These are phyloP conservation scores for Mortierella alpina DNA, from an alignment of 192 early-diverging fungal species.

Conservation along the genomic window DNA sequence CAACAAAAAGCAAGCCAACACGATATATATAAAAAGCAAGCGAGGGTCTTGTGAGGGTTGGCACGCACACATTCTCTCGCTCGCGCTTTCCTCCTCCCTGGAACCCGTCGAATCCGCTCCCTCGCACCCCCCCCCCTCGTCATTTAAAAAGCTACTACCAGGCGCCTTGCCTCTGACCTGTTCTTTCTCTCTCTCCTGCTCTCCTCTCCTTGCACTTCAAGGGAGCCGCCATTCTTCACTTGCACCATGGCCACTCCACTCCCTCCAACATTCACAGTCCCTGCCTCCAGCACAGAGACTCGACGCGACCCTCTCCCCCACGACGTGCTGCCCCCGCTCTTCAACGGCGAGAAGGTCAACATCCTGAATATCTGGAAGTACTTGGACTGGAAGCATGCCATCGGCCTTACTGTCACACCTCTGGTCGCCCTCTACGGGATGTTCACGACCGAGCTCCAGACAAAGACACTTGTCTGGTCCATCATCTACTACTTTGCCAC, in stretches of 20 bases:
- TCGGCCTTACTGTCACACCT: conserved; percentile 76
- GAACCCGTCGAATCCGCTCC: too few relatives aligned
- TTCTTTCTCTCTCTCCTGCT: too few relatives aligned
- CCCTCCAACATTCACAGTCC: conserved; percentile 43
- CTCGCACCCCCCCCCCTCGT: too few relatives aligned
- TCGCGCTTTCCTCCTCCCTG: too few relatives aligned
- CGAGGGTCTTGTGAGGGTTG: too few relatives aligned
- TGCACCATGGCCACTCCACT: conserved; percentile 41
- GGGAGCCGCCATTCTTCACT: too few relatives aligned
- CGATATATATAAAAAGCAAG: too few relatives aligned
- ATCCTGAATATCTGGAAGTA: conserved; percentile 63
- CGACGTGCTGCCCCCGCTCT: conserved; percentile 39
- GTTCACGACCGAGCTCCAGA: conserved; percentile 72
- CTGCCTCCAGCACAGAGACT: conserved; percentile 38
- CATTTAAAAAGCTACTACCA: too few relatives aligned
- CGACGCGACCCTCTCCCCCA: conserved; percentile 38
- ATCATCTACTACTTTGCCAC: conserved; percentile 81
- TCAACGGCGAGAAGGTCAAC: conserved; percentile 56
- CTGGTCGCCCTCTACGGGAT: conserved; percentile 84
- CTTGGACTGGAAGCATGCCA: conserved; percentile 77
- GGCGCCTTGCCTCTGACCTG: too few relatives aligned
- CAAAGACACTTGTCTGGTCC: conserved; percentile 79
- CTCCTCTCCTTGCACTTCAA: too few relatives aligned
- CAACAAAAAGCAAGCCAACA: too few relatives aligned
- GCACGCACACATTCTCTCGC: too few relatives aligned